Base-by-base conservation (phyloP, 2,329 filamentous ascomycete species). In the Dactylonectria estremocensis region DNA sequence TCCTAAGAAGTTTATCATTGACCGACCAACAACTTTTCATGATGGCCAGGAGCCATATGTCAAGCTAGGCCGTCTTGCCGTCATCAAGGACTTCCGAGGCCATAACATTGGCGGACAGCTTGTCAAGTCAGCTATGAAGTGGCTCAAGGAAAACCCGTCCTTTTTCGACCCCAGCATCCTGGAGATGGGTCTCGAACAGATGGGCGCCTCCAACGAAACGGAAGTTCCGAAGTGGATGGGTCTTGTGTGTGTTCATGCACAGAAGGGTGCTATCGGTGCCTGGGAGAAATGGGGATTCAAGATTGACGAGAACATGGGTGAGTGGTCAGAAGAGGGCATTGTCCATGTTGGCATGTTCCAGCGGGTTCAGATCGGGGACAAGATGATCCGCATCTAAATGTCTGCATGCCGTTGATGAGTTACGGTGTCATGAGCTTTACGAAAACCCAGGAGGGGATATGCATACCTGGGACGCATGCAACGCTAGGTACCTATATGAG, bases 311-410 rank as follows among this genome's bases (percentile, higher is more conserved):
- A 84, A 81, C 10, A 89, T 95, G 88, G 93, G 93, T 1, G 86
- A 79, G 35, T 98, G 95, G 94, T 85, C 86, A 69, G 95, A 98
- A 80, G 94, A 96, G 76, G 93, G 92, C 4, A 95, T 97, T 61
- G 85, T 88, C 71, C 94, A 97, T 83, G 87, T 97, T 18, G 95
- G 93, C 67, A 97, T 98, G 95, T 97, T 89, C 70, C 76, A 80
- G 70, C 82, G 88, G 37, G 67, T 90, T 31, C 76, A 83, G 4
- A 68, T 84, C 4, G 69, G 64, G 18, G 69, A 75, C 46, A 72
- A 77, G 61, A 59, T 72, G 40, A 70, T 76, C 50, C 74, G 68
- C 33, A 73, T 77, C 45, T 80, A 72, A 64, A 63, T 49, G 48
- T 58, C 45, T 57, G 28, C 48, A 46, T 57, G 16, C 40, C 46